phyloP scores from a whole-genome alignment of 257 asterid species.

The Lycium ferocissimum region DNA sequence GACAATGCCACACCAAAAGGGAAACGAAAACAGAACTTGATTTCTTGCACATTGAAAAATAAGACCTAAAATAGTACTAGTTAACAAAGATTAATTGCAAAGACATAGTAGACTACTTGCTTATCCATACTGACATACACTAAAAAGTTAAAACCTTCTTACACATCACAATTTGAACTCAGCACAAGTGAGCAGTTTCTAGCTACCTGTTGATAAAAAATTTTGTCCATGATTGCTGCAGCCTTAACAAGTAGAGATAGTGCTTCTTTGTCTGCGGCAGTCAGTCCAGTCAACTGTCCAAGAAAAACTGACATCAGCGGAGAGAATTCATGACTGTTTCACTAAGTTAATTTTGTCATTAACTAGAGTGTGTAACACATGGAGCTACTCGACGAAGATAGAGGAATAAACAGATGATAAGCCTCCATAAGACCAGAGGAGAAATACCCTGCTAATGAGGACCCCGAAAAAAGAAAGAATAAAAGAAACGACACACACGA shows the following conservation, averaged over 20 bases:
- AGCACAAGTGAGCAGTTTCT: not conserved
- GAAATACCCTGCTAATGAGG: not conserved
- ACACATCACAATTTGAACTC: no score
- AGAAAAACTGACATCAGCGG: not conserved
- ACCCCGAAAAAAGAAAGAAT: not conserved
- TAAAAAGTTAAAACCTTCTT: no score
- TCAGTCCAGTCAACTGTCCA: slow-evolving; percentile 71
- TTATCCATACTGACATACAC: no score
- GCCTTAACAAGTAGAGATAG: slow-evolving; percentile 66
- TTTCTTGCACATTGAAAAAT: no score
- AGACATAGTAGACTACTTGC: no score
- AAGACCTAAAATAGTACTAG: no score
- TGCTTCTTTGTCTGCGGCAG: slow-evolving; percentile 72
- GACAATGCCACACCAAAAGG: no score
- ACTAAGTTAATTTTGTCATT: no score
- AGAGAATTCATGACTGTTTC: slow-evolving; percentile 16
- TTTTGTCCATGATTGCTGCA: slow-evolving; percentile 76
- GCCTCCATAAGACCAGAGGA: no score
- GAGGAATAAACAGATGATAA: not conserved
- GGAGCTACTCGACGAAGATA: not conserved
- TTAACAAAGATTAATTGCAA: no score
- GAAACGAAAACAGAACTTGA: no score
- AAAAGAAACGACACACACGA: not conserved
- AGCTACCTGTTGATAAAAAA: slow-evolving; percentile 63
- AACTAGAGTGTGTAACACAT: no score